These are phyloP conservation scores for Cladosporium colombiae DNA, from an alignment of 2,329 filamentous ascomycete species.

Conservation along the genomic window DNA sequence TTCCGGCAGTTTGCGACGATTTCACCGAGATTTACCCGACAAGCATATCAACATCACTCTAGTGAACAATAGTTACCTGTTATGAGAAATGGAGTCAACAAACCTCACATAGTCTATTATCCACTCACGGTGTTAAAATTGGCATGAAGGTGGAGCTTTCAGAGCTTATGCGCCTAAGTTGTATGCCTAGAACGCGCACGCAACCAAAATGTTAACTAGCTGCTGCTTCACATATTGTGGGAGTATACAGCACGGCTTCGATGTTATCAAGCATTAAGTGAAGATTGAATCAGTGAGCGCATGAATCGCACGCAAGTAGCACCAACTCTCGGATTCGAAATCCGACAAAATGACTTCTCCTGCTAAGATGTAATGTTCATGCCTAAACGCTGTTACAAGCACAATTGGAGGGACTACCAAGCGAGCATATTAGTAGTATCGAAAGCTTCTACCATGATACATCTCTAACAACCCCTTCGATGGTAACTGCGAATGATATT, in stretches of 20 bases:
- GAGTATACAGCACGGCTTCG: neutral
- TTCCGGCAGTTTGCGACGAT: slow-evolving; percentile 1
- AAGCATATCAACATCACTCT: neutral
- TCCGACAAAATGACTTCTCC: neutral
- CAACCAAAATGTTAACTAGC: neutral
- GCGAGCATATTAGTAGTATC: neutral
- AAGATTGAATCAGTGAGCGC: neutral
- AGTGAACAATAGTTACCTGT: slow-evolving; percentile 3
- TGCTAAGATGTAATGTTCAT: neutral
- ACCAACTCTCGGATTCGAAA: neutral
- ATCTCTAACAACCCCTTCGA: neutral
- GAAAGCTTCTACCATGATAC: neutral
- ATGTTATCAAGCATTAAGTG: neutral
- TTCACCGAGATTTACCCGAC: neutral
- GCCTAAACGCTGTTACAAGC: neutral
- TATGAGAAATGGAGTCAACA: neutral
- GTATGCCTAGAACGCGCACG: neutral
- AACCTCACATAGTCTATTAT: neutral
- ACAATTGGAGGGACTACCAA: no score
- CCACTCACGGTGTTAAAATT: neutral
- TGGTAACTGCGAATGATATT: neutral
- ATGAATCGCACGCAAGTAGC: neutral
- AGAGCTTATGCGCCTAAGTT: neutral
- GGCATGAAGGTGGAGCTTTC: neutral
- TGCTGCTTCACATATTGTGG: neutral